Evolutionary conservation across 495 filamentous ascomycete genomes (phyloP), one percentile per base, ranked within the genome.

Genomic region (Penicillium chermesinum): DNA sequence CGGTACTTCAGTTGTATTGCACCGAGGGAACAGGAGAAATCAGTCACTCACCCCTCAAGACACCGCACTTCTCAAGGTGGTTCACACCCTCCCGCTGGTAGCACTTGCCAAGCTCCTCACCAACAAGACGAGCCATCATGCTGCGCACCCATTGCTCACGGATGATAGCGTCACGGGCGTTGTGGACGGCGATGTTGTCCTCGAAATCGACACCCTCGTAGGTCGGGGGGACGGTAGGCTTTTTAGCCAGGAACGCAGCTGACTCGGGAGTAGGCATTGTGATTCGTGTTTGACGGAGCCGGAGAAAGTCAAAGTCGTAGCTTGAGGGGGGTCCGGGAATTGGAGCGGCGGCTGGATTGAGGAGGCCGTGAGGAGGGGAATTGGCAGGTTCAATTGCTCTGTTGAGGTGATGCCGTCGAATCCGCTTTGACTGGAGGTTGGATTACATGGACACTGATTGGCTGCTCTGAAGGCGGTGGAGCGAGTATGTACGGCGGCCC

Each of bases 131-230:
- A 15, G 88, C 87, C 93, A 96, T 97, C 93, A 98, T 98, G 57
- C 82, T 85, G 65, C 82, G 82, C 20, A 98, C 89, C 94, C 94
- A 98, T 72, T 98, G 93, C 71, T 98, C 93, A 34, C 89, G 82
- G 58, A 98, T 83, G 38, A 98, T 84, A 27, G 91, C 84, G 59
- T 98, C 93, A 58, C 95, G 93, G 49, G 94, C 91, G 46, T 87
- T 86, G 76, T 96, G 96, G 43, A 97, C 72, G 53, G 85, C 82
- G 62, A 78, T 77, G 56, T 85, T 94, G 77, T 98, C 91, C 49
- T 94, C 83, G 78, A 86, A 97, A 76, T 97, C 90, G 67, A 98
- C 93, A 61, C 91, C 91, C 41, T 96, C 88, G 74, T 96, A 98
- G 54, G 88, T 91, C 14, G 93, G 88, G 30, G 91, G 81, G 41